Base-by-base conservation (phyloP, 2,329 filamentous ascomycete genomes). In the Gyromitra esculenta region DNA sequence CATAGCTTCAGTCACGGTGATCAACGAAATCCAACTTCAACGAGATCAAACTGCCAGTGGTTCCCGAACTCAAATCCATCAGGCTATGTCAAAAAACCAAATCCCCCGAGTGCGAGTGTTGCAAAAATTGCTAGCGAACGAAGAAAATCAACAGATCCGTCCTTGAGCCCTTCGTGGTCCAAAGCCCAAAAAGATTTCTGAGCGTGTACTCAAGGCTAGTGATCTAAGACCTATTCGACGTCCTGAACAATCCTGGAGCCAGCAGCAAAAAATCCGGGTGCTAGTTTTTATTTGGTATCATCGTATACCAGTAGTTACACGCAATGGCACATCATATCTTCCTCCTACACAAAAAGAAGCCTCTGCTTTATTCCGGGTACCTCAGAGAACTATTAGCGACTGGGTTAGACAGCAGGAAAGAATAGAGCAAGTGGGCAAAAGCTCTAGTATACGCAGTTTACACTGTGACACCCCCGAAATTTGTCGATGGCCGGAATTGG, bases 301-400 rank as follows among this genome's bases (percentile, higher is more conserved):
- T 31, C 39, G 9, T 3, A 52, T 60, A 18, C 41, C 52, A 25
- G 15, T 50, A 31, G 15, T 1, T 9, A 56, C 21, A 21, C 9
- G 1, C 2, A 21, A 21, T 39, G 15, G 37, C 5, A 5, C 7
- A 56, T 15, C 1, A 5, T 67, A 45, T 5, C n/a, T 7, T 13
- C 1, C 50, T 9, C 70, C 50, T 7, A 60, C 62, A 25, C 56
- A 73, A 13, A 5, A 60, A n/a, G 50, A 67, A 41, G 52, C 52
- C 0, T 9, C 52, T 31, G 4, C 45, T 1, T 13, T 67, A 0
- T 52, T 60, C 31, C 11, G 13, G 7, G 41, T 73, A 1, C 25
- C 52, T 39, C 41, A 60, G 31, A 13, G 5, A 11, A 73, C 39
- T 1, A 41, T 73, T 18, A 52, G 62, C 11, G 4, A 52, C 6